Percentiles rank a stretch among this genome's conserved stretches.
Evolutionary conservation across 345 rosid species (phyloP).

Genomic region (Arabis hirsuta): DNA sequence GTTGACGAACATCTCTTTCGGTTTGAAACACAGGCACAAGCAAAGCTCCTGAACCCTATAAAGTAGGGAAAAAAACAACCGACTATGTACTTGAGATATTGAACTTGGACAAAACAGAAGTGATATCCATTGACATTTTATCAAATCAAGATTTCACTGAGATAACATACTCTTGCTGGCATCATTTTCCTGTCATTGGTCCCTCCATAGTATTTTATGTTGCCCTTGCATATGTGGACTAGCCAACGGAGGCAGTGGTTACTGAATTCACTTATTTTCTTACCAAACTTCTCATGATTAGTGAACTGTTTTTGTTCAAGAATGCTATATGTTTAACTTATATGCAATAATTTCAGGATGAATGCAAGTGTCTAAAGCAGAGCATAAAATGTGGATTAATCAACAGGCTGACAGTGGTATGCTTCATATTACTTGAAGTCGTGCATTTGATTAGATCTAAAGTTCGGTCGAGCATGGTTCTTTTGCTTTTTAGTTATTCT

Average conservation of each 20-base stretch:
- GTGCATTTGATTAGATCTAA: slow-evolving; percentile 3
- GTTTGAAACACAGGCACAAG: slow-evolving; percentile 68
- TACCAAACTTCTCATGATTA: no score
- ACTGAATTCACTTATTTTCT: no score
- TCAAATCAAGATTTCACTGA: slow-evolving; percentile 99
- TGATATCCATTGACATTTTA: slow-evolving; percentile 81
- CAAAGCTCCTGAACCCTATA: slow-evolving; percentile 81
- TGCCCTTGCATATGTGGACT: not conserved
- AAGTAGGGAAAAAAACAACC: slow-evolving; percentile 85
- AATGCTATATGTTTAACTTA: not conserved
- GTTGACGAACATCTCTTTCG: slow-evolving; percentile 26
- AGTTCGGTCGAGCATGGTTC: slow-evolving; percentile 7
- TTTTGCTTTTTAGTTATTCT: slow-evolving; percentile 26
- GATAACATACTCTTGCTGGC: slow-evolving; percentile 52
- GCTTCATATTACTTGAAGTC: slow-evolving; percentile 21
- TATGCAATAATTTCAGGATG: slow-evolving; percentile 66
- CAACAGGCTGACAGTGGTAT: slow-evolving; percentile 89
- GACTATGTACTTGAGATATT: slow-evolving; percentile 78
- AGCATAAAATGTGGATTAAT: slow-evolving; percentile 97
- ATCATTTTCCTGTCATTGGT: slow-evolving; percentile 3
- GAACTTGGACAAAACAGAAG: slow-evolving; percentile 90
- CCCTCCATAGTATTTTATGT: slow-evolving; percentile 18
- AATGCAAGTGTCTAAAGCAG: slow-evolving; percentile 96
- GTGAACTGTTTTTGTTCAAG: not conserved
- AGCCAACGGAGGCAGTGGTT: no score